Conservation (phyloP, 371 early-diverging fungal genomes). For the Capillidium rhysosporum region DNA sequence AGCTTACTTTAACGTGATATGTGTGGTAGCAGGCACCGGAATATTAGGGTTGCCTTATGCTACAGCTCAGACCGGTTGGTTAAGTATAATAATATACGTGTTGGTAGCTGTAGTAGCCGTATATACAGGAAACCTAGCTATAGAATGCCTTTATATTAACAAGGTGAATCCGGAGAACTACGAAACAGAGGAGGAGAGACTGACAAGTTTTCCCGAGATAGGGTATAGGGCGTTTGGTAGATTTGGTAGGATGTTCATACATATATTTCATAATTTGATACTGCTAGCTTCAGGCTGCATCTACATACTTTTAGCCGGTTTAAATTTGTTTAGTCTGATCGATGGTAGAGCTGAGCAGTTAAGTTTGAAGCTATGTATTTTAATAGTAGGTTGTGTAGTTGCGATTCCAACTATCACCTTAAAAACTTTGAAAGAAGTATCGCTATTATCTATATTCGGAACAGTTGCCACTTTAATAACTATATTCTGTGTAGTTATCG, state of each 20-base stretch:
- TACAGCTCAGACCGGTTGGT: slow-evolving; percentile 15
- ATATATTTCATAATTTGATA: slow-evolving; percentile 39
- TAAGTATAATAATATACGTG: slow-evolving; percentile 1
- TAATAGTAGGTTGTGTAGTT: slow-evolving; percentile 26
- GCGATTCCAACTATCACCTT: slow-evolving; percentile 37
- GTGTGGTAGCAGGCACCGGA: slow-evolving; percentile 3
- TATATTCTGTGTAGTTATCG: background rate
- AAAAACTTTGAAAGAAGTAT: slow-evolving; percentile 55
- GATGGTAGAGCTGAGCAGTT: slow-evolving; percentile 9
- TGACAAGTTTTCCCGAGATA: slow-evolving; percentile 31
- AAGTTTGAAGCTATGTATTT: slow-evolving; percentile 33
- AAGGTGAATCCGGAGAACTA: slow-evolving; percentile 17
- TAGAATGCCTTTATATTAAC: slow-evolving; percentile 45
- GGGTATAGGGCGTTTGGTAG: slow-evolving; percentile 42
- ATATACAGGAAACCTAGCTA: slow-evolving; percentile 6
- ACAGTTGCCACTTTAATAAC: background rate
- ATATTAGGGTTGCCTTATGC: slow-evolving; percentile 49
- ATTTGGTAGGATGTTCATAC: slow-evolving; percentile 28
- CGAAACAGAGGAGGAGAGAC: slow-evolving; percentile 11
- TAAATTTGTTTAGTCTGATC: slow-evolving; percentile 32
- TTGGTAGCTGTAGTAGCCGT: background rate
- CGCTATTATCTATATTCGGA: slow-evolving; percentile 9
- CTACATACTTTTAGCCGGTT: slow-evolving; percentile 54
- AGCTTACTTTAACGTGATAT: slow-evolving; percentile 23
- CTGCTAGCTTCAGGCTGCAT: slow-evolving; percentile 51